Conservation (phyloP, 1,284 basidiomycete species). For the Boletellus deceptivus region DNA sequence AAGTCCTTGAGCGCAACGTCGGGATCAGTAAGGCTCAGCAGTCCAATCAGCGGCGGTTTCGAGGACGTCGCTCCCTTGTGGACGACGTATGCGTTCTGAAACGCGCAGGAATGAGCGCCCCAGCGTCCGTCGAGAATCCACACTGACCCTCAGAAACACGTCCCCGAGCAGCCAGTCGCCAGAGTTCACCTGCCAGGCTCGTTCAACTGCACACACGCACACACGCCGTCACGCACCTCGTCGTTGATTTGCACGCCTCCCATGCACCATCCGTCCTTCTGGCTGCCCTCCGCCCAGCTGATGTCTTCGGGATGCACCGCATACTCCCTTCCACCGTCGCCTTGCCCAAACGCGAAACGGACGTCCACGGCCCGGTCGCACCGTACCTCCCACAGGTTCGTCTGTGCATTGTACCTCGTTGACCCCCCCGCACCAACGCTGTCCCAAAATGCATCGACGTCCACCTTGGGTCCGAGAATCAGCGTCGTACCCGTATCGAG, state of each 20-base stretch:
- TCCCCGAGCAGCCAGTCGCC: constrained; percentile 64
- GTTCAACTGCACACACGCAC: constrained; percentile 4
- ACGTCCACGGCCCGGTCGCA: constrained; percentile 49
- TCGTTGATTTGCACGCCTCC: constrained; percentile 59
- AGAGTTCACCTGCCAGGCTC: constrained; percentile 44
- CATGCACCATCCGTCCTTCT: constrained; percentile 50
- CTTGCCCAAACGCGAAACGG: constrained; percentile 47
- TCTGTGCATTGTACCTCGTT: constrained; percentile 38
- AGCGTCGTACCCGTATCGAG: constrained; percentile 61
- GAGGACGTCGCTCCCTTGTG: constrained; percentile 45
- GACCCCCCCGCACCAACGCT: constrained; percentile 40
- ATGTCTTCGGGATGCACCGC: constrained; percentile 52
- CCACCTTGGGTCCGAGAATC: constrained; percentile 49
- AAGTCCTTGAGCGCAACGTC: constrained; percentile 40
- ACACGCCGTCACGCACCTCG: constrained; percentile 34
- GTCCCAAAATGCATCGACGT: constrained; percentile 51
- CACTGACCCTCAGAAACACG: constrained; percentile 51
- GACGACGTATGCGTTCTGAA: constrained; percentile 53
- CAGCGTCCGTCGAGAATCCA: not conserved
- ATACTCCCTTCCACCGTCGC: constrained; percentile 38
- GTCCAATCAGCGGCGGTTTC: constrained; percentile 46
- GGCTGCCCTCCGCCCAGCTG: constrained; percentile 45
- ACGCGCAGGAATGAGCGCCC: not conserved
- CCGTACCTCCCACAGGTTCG: constrained; percentile 48
- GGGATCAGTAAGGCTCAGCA: constrained; percentile 47